Base-by-base conservation (phyloP, 2,329 filamentous ascomycete genomes). In the Fusarium concolor region DNA sequence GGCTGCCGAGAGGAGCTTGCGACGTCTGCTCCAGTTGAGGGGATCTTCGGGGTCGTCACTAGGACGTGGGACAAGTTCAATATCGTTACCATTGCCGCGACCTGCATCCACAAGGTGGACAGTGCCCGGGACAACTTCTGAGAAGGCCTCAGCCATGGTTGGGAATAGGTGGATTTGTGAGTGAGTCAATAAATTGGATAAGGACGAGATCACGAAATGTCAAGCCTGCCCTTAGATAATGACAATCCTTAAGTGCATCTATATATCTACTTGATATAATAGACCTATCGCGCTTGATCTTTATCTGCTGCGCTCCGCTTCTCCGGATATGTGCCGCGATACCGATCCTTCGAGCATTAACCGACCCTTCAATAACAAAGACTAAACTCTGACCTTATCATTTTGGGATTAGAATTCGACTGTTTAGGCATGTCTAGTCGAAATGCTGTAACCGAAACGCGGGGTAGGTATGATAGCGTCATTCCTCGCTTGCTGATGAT, bases 31-130 rank as follows among this genome's bases (percentile, higher is more conserved):
- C 49, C 55, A 57, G 11, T 55, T 55, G 22, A 57, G 38, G 15
- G 55, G 55, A n/a, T 57, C 55, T 1, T 57, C 55, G 1, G 55
- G 55, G n/a, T 57, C 55, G 10, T 14, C 24, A 12, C 38, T 55
- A 4, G 55, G 55, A 15, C 18, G 50, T 3, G 55, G 55, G 6
- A 55, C 49, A 14, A 57, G 55, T 18, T 55, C 55, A 18, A 57
- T 55, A 17, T 35, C 50, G 15, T 53, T 28, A 41, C 50, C 39
- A 5, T 10, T 15, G 1, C 22, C 20, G 47, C 47, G 50, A 10
- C 42, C 50, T 7, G 50, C 28, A 4, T 53, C 41, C 41, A 46
- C 41, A 4, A 53, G 41, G 10, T 47, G 42, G 10, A 53, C 42
- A 2, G 50, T 53, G 20, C 50, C 50, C 1, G 50, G 50, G 3